Percentiles rank a stretch among this genome's conserved stretches.
Evolutionary conservation across 1,284 basidiomycete species (phyloP).

Genomic region (Phaffia rhodozyma): DNA sequence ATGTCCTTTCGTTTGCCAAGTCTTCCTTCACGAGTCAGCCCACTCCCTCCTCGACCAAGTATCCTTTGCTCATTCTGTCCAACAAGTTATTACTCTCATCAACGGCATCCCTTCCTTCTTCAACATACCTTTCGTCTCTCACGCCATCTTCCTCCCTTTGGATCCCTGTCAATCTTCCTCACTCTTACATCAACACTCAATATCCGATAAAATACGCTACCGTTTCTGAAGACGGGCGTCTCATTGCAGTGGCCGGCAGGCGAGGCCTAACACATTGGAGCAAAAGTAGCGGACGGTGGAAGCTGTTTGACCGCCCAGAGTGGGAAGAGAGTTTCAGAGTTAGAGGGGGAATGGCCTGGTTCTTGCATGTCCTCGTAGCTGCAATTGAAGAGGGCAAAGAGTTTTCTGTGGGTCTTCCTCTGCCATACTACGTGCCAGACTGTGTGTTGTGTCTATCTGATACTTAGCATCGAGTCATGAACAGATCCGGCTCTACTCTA

Average conservation of each 20-base stretch:
- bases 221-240: conserved; percentile 76
- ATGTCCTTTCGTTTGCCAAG: conserved; percentile 13
- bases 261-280: conserved; percentile 90
- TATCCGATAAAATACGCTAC: conserved; percentile 93
- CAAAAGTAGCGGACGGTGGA: conserved; percentile 88
- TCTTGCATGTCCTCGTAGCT: conserved; percentile 86
- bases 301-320: conserved; percentile 66
- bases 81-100: neutral
- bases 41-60: neutral
- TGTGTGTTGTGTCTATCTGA: conserved; percentile 11
- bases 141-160: conserved; percentile 3
- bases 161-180: conserved; percentile 54
- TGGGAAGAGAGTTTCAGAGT: conserved; percentile 85
- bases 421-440: neutral
- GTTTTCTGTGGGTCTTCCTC: conserved; percentile 52
- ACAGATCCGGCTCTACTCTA: conserved; percentile 86
- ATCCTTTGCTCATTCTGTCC: neutral
- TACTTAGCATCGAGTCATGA: neutral
- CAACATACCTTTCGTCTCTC: conserved; percentile 10
- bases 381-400: conserved; percentile 69
- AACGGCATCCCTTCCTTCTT: conserved; percentile 3
- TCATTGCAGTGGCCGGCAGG: conserved; percentile 87
- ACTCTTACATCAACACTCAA: conserved; percentile 73
- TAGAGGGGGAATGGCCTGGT: conserved; percentile 89
- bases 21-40: conserved; percentile 12